Base-by-base conservation (phyloP, 192 early-diverging fungal genomes). In the Coemansia sp. region DNA sequence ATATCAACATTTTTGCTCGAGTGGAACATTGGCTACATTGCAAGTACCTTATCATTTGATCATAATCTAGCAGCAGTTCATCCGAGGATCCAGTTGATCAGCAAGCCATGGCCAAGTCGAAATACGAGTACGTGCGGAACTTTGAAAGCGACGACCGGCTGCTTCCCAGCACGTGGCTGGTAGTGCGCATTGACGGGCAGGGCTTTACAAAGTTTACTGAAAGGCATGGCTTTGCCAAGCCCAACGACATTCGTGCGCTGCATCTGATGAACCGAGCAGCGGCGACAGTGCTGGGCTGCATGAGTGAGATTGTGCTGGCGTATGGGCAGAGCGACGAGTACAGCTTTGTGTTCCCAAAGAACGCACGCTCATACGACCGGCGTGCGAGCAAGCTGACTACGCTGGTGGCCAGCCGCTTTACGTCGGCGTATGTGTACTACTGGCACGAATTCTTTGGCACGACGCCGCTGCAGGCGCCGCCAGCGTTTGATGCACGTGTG, bases 281-380 rank as follows among this genome's bases (percentile, higher is more conserved):
- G n/a, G 71, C 76, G 37, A 66, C 63, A 15, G 91, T 94, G n/a
- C 90, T 96, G 89, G 73, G 86, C 38, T 86, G 89, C 57, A 83
- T 93, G 47, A 74, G 82, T 11, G 93, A 94, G 68, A 87, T 94
- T 50, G 76, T 90, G 26, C 44, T 96, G 0, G 90, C 88, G 15
- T 98, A 96, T 67, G 97, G 95, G 18, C 87, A 98, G 76, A 92
- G 89, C 68, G 96, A 98, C 73, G 96, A 98, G 73, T 98, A 85
- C 80, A 79, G 88, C 73, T 93, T 95, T 84, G 81, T 92, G 12
- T 84, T 95, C 31, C 63, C 74, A 20, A 81, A 86, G 53, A 63
- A 76, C 2, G 76, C 83, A 4, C 84, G 85, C 51, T 73, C 93
- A 36, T 94, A 87, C 63, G 84, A 86, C 50, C 84, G 94, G 10